Evolutionary conservation across 257 asterid genomes (phyloP).

Genomic region (Schizonepeta tenuifolia): DNA sequence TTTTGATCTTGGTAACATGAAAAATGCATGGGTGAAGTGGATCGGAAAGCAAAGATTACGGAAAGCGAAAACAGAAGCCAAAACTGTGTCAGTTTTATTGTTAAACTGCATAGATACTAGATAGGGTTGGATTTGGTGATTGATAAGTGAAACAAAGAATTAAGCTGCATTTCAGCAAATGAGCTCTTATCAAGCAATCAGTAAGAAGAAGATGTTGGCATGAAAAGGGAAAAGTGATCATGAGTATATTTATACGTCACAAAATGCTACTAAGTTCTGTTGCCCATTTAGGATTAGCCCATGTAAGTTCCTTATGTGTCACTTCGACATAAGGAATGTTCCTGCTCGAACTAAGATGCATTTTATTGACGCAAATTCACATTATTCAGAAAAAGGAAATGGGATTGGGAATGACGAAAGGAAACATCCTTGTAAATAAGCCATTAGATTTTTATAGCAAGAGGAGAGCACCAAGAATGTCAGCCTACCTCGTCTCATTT

Average conservation of each 20-base stretch:
- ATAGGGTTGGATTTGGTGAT: background rate
- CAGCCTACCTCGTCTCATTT: slow-evolving; percentile 95
- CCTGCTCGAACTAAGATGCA: slow-evolving; percentile 6
- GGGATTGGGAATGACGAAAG: too few relatives aligned
- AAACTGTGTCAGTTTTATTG: background rate
- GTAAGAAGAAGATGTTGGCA: background rate
- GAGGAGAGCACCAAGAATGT: slow-evolving; percentile 21
- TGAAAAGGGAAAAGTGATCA: background rate
- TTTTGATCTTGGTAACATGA: slow-evolving; percentile 9
- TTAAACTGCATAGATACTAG: slow-evolving; percentile 17
- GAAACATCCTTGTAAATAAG: slow-evolving; percentile 16
- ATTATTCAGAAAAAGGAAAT: slow-evolving; percentile 9
- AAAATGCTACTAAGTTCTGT: background rate
- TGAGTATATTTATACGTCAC: background rate
- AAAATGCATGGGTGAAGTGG: slow-evolving; percentile 9
- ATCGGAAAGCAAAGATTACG: background rate
- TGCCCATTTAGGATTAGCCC: background rate
- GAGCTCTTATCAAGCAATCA: background rate
- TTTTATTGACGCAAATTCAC: background rate
- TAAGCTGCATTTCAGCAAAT: too few relatives aligned
- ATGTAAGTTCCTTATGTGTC: background rate
- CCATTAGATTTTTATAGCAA: slow-evolving; percentile 11
- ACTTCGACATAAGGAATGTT: background rate
- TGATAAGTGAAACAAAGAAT: background rate
- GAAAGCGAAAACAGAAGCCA: slow-evolving; percentile 10